Evolutionary conservation across 371 early-diverging fungal genomes (phyloP).

Genomic region (Mucor piriformis): DNA sequence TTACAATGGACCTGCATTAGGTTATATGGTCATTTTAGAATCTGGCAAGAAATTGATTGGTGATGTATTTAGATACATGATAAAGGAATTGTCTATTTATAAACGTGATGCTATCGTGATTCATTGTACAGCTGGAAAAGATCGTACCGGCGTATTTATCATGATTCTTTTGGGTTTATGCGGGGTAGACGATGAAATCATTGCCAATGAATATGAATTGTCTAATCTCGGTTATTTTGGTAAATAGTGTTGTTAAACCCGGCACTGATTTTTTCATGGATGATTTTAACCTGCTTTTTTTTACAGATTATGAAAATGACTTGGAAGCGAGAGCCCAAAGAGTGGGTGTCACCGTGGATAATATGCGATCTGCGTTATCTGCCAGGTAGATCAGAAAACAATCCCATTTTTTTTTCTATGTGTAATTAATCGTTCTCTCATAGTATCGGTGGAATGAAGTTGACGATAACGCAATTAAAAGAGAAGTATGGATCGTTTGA

Average conservation of each 20-base stretch:
- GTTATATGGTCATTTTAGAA: conserved; percentile 24
- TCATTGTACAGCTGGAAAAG: conserved; percentile 88
- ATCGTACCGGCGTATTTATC: conserved; percentile 79
- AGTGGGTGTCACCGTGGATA: conserved; percentile 29
- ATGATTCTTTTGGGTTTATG: conserved; percentile 69
- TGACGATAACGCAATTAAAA: conserved; percentile 22
- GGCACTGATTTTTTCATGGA: not conserved
- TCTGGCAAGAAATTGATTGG: conserved; percentile 25
- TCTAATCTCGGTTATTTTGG: conserved; percentile 42
- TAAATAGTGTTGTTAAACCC: conserved; percentile 11
- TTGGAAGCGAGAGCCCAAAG: conserved; percentile 14
- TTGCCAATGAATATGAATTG: conserved; percentile 72
- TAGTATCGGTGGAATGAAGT: conserved; percentile 33
- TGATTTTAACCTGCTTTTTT: not conserved
- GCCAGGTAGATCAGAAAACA: conserved; percentile 28
- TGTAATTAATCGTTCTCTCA: not conserved
- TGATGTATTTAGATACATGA: conserved; percentile 25
- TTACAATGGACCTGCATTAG: not conserved
- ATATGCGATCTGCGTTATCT: conserved; percentile 41
- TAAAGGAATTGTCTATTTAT: conserved; percentile 9
- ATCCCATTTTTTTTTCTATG: no score
- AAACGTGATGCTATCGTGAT: conserved; percentile 56
- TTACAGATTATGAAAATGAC: conserved; percentile 16
- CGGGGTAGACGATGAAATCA: conserved; percentile 71
- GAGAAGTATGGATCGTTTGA: conserved; percentile 39